A percentile compares a stretch with the other conserved stretches of the same genome.
Conservation (phyloP, 768 basidiomycete genomes). For the Mrakia hoshinonis region DNA sequence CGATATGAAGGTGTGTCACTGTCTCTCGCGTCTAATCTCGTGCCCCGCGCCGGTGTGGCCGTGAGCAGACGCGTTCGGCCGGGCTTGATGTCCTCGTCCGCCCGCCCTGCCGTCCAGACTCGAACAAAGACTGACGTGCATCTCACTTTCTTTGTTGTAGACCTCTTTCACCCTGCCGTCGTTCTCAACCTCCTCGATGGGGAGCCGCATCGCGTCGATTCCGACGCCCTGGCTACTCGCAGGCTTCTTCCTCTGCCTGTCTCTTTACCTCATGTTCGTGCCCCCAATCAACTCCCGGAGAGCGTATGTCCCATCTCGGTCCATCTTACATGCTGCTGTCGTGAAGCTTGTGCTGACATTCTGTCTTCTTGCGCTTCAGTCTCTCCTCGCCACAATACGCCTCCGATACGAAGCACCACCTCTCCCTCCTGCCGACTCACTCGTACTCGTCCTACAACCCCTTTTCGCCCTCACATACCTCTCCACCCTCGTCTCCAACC, state of each 20-base stretch:
- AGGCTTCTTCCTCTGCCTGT: constrained; percentile 13
- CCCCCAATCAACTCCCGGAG: background rate
- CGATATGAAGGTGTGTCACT: no score
- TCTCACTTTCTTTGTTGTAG: background rate
- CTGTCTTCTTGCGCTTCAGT: background rate
- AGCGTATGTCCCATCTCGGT: background rate
- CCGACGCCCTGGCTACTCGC: constrained; percentile 31
- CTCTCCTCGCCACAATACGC: background rate
- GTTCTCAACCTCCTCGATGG: constrained; percentile 35
- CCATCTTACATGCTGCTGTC: background rate
- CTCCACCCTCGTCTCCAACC: constrained; percentile 5
- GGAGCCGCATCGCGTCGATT: constrained; percentile 36
- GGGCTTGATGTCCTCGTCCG: no score
- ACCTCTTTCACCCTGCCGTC: constrained; percentile 19
- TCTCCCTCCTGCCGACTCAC: constrained; percentile 29
- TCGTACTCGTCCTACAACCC: constrained; percentile 28
- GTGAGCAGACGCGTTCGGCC: no score
- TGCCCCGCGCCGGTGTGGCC: no score
- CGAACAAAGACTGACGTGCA: no score
- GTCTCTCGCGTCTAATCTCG: no score
- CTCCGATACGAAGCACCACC: constrained; percentile 23
- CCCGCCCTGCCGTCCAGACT: no score
- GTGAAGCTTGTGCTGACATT: background rate
- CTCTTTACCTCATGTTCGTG: constrained; percentile 3
- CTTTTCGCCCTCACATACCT: constrained; percentile 14